Conservation (phyloP, 129 eudicot genomes). For the Tagetes patula region DNA sequence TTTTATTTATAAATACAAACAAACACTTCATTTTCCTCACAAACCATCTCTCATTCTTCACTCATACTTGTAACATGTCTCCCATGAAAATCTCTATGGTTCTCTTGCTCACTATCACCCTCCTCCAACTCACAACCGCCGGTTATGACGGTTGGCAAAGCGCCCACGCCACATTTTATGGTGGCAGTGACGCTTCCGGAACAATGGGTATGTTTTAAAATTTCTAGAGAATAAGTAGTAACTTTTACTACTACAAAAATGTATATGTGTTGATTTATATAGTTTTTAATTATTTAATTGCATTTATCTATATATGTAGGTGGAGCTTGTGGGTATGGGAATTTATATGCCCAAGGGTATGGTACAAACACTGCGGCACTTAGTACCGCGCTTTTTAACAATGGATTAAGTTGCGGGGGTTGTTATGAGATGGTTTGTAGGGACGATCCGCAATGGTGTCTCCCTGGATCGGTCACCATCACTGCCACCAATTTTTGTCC, state of each 20-base stretch:
- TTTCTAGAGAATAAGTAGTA: not conserved
- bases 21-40: not conserved
- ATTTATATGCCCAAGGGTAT: slow-evolving; percentile 3
- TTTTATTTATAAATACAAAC: slow-evolving; percentile 35
- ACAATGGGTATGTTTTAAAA: slow-evolving; percentile 47
- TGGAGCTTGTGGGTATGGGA: slow-evolving; percentile 15
- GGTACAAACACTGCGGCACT: slow-evolving; percentile 12
- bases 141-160: slow-evolving; percentile 44
- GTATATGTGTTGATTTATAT: not conserved
- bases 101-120: slow-evolving; percentile 25
- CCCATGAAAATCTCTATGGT: slow-evolving; percentile 19
- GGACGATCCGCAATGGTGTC: slow-evolving; percentile 6
- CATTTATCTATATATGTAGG: not conserved
- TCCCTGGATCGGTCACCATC: slow-evolving; percentile 4
- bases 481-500: slow-evolving; percentile 9
- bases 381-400: slow-evolving; percentile 18
- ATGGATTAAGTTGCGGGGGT: slow-evolving; percentile 8
- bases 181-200: slow-evolving; percentile 54
- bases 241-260: not conserved
- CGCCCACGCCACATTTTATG: slow-evolving; percentile 61
- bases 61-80: slow-evolving; percentile 13
- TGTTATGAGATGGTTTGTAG: not conserved
- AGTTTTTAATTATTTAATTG: not conserved
- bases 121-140: slow-evolving; percentile 33
- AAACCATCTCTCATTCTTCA: not conserved